Conservation (phyloP, 139 green algal species). For the Zygnema circumcarinatum region DNA sequence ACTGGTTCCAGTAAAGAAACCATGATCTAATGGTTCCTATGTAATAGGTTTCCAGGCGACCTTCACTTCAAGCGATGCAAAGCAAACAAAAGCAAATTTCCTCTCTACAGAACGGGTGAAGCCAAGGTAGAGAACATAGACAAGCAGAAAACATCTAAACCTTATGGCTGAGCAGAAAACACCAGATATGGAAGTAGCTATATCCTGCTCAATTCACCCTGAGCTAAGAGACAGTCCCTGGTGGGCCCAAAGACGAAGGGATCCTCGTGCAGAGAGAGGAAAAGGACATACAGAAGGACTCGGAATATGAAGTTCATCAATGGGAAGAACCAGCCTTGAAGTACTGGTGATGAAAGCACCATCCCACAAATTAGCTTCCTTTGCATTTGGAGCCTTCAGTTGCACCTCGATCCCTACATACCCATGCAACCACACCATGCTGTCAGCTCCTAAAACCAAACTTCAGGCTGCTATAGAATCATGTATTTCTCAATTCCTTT, state of each 20-base stretch:
- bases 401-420: background rate
- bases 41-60: too few species aligned
- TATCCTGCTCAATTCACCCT: background rate
- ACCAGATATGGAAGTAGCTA: too few species aligned
- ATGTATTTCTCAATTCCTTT: too few species aligned
- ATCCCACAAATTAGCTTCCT: background rate
- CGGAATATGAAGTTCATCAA: background rate
- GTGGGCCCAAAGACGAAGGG: background rate
- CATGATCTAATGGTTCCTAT: background rate
- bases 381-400: slow-evolving; percentile 2
- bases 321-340: background rate
- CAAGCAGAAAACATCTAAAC: too few species aligned
- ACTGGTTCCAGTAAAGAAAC: background rate
- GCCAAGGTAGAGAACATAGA: background rate
- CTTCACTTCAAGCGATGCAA: background rate
- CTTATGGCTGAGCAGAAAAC: too few species aligned
- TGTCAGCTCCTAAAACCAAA: background rate
- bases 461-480: too few species aligned
- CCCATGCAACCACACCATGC: background rate
- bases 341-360: slow-evolving; percentile 20
- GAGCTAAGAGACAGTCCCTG: background rate
- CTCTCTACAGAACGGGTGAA: background rate
- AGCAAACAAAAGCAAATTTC: background rate
- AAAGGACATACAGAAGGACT: background rate
- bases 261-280: background rate